A percentile compares a stretch with the other conserved stretches of the same genome.
These are phyloP conservation scores for Colletotrichum camelliae DNA, from an alignment of 2,329 filamentous ascomycete genomes.

Conservation along the genomic window DNA sequence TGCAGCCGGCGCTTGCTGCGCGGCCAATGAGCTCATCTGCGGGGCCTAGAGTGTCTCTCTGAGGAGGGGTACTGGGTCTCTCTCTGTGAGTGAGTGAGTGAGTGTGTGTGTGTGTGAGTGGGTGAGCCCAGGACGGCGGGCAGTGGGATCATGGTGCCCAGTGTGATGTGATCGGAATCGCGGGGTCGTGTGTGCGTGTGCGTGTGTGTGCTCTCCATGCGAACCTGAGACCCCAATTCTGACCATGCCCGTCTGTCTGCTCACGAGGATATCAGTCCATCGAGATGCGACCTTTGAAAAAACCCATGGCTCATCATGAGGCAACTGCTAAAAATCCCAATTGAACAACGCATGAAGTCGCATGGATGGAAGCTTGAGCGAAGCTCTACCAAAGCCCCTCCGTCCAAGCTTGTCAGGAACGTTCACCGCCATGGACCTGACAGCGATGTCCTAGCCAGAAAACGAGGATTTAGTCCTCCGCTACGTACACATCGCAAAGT, in stretches of 20 bases:
- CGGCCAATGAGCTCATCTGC: conserved; percentile 4
- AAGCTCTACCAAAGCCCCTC: background rate
- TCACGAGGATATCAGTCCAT: background rate
- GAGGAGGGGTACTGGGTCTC: background rate
- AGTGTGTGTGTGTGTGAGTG: background rate
- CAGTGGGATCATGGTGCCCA: background rate
- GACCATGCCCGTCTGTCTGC: background rate
- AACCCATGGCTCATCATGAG: background rate
- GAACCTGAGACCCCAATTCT: background rate
- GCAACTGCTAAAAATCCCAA: background rate
- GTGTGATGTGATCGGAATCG: conserved; percentile 17
- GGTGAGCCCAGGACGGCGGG: conserved; percentile 11
- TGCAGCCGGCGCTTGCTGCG: conserved; percentile 5
- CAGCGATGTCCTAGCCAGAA: conserved; percentile 5
- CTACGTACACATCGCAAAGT: background rate
- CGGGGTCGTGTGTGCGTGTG: conserved; percentile 6
- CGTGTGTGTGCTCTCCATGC: background rate
- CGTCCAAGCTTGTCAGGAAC: conserved; percentile 7
- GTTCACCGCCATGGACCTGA: conserved; percentile 9
- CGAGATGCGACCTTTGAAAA: background rate
- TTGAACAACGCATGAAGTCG: background rate
- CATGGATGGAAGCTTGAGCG: conserved; percentile 7
- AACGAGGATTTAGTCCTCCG: background rate
- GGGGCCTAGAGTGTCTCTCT: background rate
- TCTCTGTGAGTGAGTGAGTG: background rate